Base-by-base conservation (phyloP, 805 yeast genomes). In the Starmera quercuum region DNA sequence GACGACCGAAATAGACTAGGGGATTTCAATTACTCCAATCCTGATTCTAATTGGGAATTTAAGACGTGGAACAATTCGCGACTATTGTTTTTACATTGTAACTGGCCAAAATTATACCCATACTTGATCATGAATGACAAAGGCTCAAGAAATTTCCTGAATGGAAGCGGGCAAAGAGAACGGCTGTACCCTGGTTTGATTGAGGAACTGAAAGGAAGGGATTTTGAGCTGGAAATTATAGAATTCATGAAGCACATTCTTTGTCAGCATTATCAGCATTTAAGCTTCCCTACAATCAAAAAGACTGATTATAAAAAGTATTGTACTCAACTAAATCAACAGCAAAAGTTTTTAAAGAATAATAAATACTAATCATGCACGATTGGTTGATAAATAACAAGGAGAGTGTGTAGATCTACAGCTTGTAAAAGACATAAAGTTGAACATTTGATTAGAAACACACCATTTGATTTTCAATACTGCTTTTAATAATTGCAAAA, bases 1-100 rank as follows among this genome's bases (percentile, higher is more conserved):
- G 29, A 13, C 29, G 33, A 12, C 28, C 20, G 36, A 30, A 35
- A 37, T 15, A 37, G 35, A 3, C 35, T 41, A 33, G 18, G 36
- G 10, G 33, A 33, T 12, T 38, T 25, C 23, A 22, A 33, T 14
- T 39, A 39, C 16, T 21, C 37, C 2, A 37, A 38, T 10, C 16
- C 29, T 17, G 32, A 34, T n/a, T 35, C 40, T 2, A 36, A 40
- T 26, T 44, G 43, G 42, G 40, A 44, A 32, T 37, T 25, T 30
- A 30, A 41, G 28, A 35, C 38, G 4, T 40, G 42, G 40, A 29
- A 34, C 14, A 29, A 38, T 5, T 34, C 39, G 2, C 26, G 37
- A 18, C 25, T 39, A 15, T 30, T 44, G 40, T 41, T 44, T 32
- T 25, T 44, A 18, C 47, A 44, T 26, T 41, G 44, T 16, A 44